These are phyloP conservation scores for Xerocomus potaroensis DNA, from an alignment of 768 basidiomycete species.

Conservation along the genomic window DNA sequence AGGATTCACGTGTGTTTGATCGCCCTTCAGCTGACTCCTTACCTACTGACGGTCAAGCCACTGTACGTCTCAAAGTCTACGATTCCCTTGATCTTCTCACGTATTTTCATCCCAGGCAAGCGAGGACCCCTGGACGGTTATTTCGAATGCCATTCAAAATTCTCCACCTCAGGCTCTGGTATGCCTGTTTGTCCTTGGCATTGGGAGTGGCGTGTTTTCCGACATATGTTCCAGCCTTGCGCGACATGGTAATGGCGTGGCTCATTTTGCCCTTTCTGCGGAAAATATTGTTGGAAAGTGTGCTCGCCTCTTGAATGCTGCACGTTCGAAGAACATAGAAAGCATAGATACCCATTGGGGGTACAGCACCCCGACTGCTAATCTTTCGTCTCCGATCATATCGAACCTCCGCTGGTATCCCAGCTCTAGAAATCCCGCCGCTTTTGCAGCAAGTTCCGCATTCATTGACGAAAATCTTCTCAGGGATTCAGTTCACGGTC, in stretches of 20 bases:
- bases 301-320: slow-evolving; percentile 47
- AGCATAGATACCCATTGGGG: slow-evolving; percentile 50
- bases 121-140: slow-evolving; percentile 13
- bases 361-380: slow-evolving; percentile 2
- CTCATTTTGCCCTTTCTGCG: slow-evolving; percentile 40
- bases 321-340: slow-evolving; percentile 43
- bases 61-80: slow-evolving; percentile 7
- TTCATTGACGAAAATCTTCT: slow-evolving; percentile 28
- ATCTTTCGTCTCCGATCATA: slow-evolving; percentile 13
- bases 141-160: slow-evolving; percentile 31
- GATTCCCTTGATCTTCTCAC: background rate
- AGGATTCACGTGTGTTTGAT: slow-evolving; percentile 24
- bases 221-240: slow-evolving; percentile 54
- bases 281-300: slow-evolving; percentile 49
- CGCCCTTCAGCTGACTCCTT: slow-evolving; percentile 48
- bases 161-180: slow-evolving; percentile 31
- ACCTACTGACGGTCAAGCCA: slow-evolving; percentile 54
- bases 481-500: slow-evolving; percentile 32
- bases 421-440: slow-evolving; percentile 33
- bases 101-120: background rate
- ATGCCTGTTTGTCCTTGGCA: slow-evolving; percentile 56
- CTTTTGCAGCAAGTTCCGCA: slow-evolving; percentile 34
- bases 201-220: slow-evolving; percentile 47
- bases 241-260: slow-evolving; percentile 47
- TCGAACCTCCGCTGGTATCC: slow-evolving; percentile 8